phyloP scores from a whole-genome alignment of 225 moss, liverwort and hornwort genomes.

The Bryoerythrophyllum caledonicum region DNA sequence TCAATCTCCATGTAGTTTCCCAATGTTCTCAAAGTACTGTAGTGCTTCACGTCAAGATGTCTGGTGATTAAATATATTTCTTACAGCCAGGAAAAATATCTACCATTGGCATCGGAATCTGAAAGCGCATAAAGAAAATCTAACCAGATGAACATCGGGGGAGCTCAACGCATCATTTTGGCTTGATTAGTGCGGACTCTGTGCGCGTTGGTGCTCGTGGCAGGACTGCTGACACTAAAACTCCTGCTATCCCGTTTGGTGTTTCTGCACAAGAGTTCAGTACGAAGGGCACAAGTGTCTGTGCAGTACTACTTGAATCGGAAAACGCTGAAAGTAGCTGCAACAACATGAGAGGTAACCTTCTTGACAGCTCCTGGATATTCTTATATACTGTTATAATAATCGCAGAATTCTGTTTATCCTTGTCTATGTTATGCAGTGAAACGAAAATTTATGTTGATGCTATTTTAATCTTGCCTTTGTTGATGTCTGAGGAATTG shows the following conservation, averaged over 20 bases:
- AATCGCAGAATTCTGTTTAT: not conserved
- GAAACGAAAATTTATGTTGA: not conserved
- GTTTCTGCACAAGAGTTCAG: conserved; percentile 4
- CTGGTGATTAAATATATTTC: not conserved
- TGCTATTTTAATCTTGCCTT: not conserved
- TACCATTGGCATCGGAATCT: not conserved
- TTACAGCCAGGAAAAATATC: not conserved
- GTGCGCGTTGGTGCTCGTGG: conserved; percentile 7
- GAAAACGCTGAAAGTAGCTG: conserved; percentile 19
- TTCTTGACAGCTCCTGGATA: conserved; percentile 8
- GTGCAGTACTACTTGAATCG: conserved; percentile 4
- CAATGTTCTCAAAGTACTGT: not conserved
- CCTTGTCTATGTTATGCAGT: not conserved
- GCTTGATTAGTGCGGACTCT: conserved; percentile 8
- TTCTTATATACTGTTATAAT: not conserved
- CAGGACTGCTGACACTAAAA: conserved; percentile 23
- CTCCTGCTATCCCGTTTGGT: conserved; percentile 14
- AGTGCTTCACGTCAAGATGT: not conserved
- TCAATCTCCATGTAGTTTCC: not conserved
- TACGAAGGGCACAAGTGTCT: conserved; percentile 10
- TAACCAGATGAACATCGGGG: not conserved
- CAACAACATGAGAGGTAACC: conserved; percentile 19
- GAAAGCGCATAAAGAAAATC: not conserved
- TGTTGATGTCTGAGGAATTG: not conserved
- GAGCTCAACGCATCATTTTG: not conserved